Evolutionary conservation across 148 eudicot species (phyloP).

Genomic region (Rhododendron kiyosumense): DNA sequence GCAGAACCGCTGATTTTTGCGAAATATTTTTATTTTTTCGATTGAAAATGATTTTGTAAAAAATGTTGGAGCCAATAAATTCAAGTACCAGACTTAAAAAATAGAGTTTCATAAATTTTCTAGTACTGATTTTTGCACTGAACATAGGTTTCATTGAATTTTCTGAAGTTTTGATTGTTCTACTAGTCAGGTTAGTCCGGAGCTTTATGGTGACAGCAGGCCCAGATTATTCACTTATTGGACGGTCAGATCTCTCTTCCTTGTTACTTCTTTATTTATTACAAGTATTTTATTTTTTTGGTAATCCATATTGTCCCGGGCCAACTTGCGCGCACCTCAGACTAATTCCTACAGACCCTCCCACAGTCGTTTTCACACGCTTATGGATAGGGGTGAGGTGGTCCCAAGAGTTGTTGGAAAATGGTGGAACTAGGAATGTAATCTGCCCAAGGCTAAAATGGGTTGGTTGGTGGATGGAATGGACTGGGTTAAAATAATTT

Average conservation of each 20-base stretch:
- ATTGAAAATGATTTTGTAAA: not conserved
- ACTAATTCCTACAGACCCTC: no score
- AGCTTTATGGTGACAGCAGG: constrained; percentile 98
- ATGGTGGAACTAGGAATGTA: no score
- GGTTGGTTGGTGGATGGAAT: no score
- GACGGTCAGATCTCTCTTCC: constrained; percentile 60
- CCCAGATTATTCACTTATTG: constrained; percentile 97
- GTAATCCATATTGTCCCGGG: no score
- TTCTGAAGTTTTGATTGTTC: constrained; percentile 71
- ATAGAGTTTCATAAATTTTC: no score
- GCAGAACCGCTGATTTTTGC: not conserved
- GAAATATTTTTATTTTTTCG: no score
- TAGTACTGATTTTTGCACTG: no score
- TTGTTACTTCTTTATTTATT: not conserved
- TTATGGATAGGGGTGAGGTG: no score
- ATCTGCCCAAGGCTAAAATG: no score
- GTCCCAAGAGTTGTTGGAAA: no score
- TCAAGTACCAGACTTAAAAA: not conserved
- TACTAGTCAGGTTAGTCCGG: constrained; percentile 99
- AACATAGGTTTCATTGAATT: not conserved
- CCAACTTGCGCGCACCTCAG: not conserved
- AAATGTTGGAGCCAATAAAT: not conserved
- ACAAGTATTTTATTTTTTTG: not conserved
- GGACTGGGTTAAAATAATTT: no score
- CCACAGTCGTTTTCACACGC: no score